These are phyloP conservation scores for Nephelium lappaceum DNA, from an alignment of 345 rosid genomes.

Conservation along the genomic window DNA sequence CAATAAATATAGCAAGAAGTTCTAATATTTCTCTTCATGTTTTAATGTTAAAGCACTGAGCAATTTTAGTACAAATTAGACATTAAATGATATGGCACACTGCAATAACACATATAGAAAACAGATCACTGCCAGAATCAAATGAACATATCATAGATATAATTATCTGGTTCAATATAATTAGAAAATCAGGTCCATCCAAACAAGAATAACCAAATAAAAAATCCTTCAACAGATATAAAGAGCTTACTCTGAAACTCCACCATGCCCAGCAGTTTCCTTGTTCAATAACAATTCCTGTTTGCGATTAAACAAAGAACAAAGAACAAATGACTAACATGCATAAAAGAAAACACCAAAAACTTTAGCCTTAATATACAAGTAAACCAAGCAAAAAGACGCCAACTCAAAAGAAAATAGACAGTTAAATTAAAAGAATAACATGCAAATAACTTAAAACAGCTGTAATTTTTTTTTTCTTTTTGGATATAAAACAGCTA, in stretches of 20 bases:
- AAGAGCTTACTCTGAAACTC: slow-evolving; percentile 53
- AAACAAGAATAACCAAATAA: background rate
- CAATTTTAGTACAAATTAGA: background rate
- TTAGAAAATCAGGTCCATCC: slow-evolving; percentile 9
- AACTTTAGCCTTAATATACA: background rate
- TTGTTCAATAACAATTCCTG: slow-evolving; percentile 79
- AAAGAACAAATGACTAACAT: slow-evolving; percentile 15
- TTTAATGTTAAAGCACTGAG: background rate
- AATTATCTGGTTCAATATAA: slow-evolving; percentile 35
- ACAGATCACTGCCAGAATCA: background rate
- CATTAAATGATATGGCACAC: background rate
- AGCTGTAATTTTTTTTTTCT: background rate
- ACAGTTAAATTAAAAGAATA: background rate
- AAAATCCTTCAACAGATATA: background rate
- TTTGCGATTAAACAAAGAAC: slow-evolving; percentile 25
- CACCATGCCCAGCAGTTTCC: slow-evolving; percentile 47
- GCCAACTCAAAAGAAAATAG: background rate
- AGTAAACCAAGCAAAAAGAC: background rate
- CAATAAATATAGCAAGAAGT: background rate
- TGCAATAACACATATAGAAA: background rate
- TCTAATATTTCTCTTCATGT: background rate
- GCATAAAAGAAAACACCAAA: background rate
- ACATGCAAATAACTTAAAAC: background rate
- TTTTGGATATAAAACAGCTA: no score
- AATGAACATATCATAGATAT: background rate